Percentiles rank a stretch among this genome's conserved stretches.
Evolutionary conservation across 352 stramenopile genomes (phyloP).

Genomic region (Pythium folliculosum): DNA sequence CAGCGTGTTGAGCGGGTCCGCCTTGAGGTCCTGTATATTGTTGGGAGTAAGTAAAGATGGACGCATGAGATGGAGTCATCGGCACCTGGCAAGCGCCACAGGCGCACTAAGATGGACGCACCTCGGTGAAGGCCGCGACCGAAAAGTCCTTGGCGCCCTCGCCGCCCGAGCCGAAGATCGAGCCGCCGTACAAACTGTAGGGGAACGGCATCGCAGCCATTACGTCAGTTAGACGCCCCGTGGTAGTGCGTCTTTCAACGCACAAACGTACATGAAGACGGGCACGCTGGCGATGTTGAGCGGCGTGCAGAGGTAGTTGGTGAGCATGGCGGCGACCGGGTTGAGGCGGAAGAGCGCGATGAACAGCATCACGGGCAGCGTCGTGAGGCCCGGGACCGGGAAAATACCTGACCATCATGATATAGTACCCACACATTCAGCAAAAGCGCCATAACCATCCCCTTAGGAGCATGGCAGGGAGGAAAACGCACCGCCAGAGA

Average conservation of each 20-base stretch:
- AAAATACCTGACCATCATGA: slow-evolving; percentile 54
- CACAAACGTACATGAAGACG: slow-evolving; percentile 61
- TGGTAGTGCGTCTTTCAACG: background rate
- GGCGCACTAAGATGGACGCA: slow-evolving; percentile 1
- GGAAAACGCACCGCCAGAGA: slow-evolving; percentile 48
- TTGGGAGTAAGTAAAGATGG: background rate
- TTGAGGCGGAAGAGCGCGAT: slow-evolving; percentile 85
- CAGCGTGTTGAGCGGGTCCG: slow-evolving; percentile 73
- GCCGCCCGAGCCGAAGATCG: slow-evolving; percentile 38
- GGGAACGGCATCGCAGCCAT: background rate
- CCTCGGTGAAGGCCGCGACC: slow-evolving; percentile 61
- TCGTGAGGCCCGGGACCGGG: slow-evolving; percentile 75
- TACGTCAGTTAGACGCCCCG: background rate
- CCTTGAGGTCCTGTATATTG: slow-evolving; percentile 52
- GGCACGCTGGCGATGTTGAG: slow-evolving; percentile 78
- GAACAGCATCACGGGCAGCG: slow-evolving; percentile 68
- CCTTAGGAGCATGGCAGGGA: background rate
- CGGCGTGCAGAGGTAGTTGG: slow-evolving; percentile 78
- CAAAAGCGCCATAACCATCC: background rate
- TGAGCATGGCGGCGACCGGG: slow-evolving; percentile 79
- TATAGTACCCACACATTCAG: background rate
- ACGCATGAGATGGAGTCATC: too few species aligned
- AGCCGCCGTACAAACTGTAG: slow-evolving; percentile 63
- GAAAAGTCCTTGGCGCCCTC: slow-evolving; percentile 65
- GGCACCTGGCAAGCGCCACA: background rate